Evolutionary conservation across 1,284 basidiomycete genomes (phyloP).

Genomic region (Peniophora sp.): DNA sequence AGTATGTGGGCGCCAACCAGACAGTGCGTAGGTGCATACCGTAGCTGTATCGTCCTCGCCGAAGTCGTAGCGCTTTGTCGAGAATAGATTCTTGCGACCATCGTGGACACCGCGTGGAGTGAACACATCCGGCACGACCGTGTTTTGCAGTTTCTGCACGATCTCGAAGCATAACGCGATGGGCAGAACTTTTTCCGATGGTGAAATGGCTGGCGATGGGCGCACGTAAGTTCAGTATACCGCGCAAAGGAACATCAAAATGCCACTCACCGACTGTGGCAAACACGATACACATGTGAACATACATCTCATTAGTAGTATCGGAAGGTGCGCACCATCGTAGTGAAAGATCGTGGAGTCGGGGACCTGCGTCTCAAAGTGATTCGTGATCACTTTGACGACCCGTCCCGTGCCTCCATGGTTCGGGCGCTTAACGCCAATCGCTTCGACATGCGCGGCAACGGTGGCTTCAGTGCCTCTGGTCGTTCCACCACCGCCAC

Average conservation of each 20-base stretch:
- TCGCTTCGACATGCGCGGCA: conserved; percentile 36
- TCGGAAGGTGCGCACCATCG: conserved; percentile 42
- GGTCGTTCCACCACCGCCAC: conserved; percentile 18
- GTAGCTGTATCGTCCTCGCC: conserved; percentile 23
- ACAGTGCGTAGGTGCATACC: too few species aligned
- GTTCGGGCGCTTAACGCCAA: conserved; percentile 59
- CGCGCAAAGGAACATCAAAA: too few species aligned
- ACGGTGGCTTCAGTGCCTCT: conserved; percentile 12
- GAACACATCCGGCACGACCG: conserved; percentile 50
- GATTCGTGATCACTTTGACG: conserved; percentile 53
- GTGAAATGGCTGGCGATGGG: conserved; percentile 40
- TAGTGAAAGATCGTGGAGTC: conserved; percentile 63
- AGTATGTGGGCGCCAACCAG: not conserved
- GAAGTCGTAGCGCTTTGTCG: conserved; percentile 47
- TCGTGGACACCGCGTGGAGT: conserved; percentile 64
- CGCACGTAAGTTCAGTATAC: not conserved
- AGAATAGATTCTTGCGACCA: conserved; percentile 71
- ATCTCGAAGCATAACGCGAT: conserved; percentile 59
- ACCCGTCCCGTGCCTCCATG: conserved; percentile 49
- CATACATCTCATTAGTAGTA: not conserved
- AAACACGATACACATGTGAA: not conserved
- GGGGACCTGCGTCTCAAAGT: conserved; percentile 53
- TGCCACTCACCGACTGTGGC: conserved; percentile 41
- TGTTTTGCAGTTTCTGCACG: conserved; percentile 49
- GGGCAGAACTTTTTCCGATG: conserved; percentile 59